Base-by-base conservation (phyloP, 306 rosid species). In the Vigna unguiculata region DNA sequence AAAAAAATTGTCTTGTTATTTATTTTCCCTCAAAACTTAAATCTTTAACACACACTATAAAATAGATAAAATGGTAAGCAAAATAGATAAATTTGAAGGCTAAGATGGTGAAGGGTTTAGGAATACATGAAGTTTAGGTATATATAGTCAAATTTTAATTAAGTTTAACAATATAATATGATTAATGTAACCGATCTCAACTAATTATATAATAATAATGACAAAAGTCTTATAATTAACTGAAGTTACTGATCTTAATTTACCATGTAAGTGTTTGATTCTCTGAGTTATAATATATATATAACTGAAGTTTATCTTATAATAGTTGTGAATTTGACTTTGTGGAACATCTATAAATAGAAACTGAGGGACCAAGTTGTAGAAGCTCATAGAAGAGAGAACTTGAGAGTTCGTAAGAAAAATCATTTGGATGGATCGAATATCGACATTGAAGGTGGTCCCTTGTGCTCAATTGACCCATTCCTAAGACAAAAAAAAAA, bases 361-460 rank as follows among this genome's bases (percentile, higher is more conserved):
- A 30, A 36, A 9, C 48, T 38, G 28, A 63, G 24, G 46, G 68
- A 58, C 17, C 17, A 61, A 63, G 11, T 41, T 19, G 9, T 65
- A 65, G 10, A 64, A 64, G 17, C 30, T 36, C 3, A 40, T 9
- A 40, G 12, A 40, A 43, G 49, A 40, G 2, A 40, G 32, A 65
- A 14, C 19, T 41, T 11, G 52, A 52, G 71, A 52, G 52, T 51
- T 60, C 21, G 15, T 43, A 43, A 16, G 45, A 49, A 76, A 14
- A 14, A 65, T 76, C 67, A 11, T 74, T 51, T 82, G 85, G 86
- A 86, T 69, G 79, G 60, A 83, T 77, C 59, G 54, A 81, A 81
- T 82, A 81, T 19, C 80, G 78, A 87, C 85, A 87, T 83, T 88
- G 77, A 69, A 74, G 80, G 67, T 68, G 90, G 90, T 85, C 60